These are phyloP conservation scores for Vairimorpha apis DNA, from an alignment of 371 early-diverging fungal genomes.

Conservation along the genomic window DNA sequence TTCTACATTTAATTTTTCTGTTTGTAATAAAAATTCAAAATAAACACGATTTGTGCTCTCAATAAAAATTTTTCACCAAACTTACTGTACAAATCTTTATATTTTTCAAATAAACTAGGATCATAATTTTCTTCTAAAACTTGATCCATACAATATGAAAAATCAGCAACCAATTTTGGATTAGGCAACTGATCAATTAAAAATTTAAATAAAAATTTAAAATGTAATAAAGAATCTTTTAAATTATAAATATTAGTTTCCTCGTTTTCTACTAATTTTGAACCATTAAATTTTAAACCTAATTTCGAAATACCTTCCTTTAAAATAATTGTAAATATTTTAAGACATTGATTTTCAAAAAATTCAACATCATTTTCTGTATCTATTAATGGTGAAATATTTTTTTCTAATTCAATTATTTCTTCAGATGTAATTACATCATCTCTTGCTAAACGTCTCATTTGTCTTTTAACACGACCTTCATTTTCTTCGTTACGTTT, in stretches of 20 bases:
- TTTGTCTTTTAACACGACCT: constrained; percentile 56
- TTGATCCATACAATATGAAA: constrained; percentile 30
- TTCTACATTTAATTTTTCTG: constrained; percentile 44
- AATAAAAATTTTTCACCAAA: constrained; percentile 54
- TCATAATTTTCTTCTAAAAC: constrained; percentile 45
- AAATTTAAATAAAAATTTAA: constrained; percentile 44
- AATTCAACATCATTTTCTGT: constrained; percentile 18
- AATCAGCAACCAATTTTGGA: constrained; percentile 35
- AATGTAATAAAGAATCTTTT: not conserved
- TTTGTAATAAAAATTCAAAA: constrained; percentile 43
- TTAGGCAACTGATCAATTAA: constrained; percentile 33
- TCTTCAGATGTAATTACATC: constrained; percentile 41
- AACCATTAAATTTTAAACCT: constrained; percentile 3
- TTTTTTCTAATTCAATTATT: constrained; percentile 29
- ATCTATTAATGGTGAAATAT: constrained; percentile 8
- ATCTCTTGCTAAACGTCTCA: constrained; percentile 59
- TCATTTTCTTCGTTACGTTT: constrained; percentile 60
- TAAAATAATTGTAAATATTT: constrained; percentile 8
- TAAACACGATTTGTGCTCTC: constrained; percentile 54
- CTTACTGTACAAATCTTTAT: constrained; percentile 42
- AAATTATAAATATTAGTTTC: not conserved
- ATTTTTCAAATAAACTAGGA: constrained; percentile 37
- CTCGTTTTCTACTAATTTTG: not conserved
- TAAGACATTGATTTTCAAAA: constrained; percentile 11
- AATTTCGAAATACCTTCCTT: constrained; percentile 4